Evolutionary conservation across 192 early-diverging fungal species (phyloP).

Genomic region (Coemansia asiatica): DNA sequence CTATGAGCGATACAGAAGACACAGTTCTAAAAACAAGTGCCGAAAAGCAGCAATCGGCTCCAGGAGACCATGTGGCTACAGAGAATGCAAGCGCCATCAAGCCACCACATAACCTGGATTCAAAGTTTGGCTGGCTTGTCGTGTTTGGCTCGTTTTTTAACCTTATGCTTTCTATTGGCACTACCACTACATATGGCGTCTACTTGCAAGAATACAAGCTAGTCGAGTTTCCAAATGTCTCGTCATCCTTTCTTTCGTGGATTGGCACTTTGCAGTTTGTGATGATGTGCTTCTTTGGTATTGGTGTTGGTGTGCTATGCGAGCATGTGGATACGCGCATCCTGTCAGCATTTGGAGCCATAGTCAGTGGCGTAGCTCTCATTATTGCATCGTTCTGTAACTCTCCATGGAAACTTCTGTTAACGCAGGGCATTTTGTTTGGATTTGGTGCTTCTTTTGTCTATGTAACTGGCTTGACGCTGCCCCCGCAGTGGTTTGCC

Average conservation of each 20-base stretch:
- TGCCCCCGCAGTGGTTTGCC: conserved; percentile 69
- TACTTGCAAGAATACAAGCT: conserved; percentile 32
- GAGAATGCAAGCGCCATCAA: too few relatives aligned
- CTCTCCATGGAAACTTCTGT: conserved; percentile 62
- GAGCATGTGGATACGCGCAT: conserved; percentile 28
- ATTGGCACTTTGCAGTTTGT: conserved; percentile 40
- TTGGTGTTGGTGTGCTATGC: conserved; percentile 21
- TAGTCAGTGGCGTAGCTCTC: conserved; percentile 17
- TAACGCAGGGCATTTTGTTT: conserved; percentile 73
- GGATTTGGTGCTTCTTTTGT: conserved; percentile 65
- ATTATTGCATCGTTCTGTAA: conserved; percentile 33
- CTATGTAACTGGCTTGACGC: conserved; percentile 63
- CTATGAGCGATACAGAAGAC: too few relatives aligned
- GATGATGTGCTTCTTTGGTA: conserved; percentile 32
- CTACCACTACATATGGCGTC: conserved; percentile 23
- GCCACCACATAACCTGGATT: too few relatives aligned
- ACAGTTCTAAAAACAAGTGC: too few relatives aligned
- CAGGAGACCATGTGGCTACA: too few relatives aligned
- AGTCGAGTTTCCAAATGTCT: conserved; percentile 19
- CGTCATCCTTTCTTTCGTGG: conserved; percentile 30
- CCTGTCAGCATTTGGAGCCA: conserved; percentile 12
- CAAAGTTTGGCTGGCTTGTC: conserved; percentile 25
- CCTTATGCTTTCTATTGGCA: conserved; percentile 29
- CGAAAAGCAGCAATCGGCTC: too few relatives aligned
- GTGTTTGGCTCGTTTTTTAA: conserved; percentile 23